Base-by-base conservation (phyloP, 768 basidiomycete genomes). In the Dacryopinax spathularia region DNA sequence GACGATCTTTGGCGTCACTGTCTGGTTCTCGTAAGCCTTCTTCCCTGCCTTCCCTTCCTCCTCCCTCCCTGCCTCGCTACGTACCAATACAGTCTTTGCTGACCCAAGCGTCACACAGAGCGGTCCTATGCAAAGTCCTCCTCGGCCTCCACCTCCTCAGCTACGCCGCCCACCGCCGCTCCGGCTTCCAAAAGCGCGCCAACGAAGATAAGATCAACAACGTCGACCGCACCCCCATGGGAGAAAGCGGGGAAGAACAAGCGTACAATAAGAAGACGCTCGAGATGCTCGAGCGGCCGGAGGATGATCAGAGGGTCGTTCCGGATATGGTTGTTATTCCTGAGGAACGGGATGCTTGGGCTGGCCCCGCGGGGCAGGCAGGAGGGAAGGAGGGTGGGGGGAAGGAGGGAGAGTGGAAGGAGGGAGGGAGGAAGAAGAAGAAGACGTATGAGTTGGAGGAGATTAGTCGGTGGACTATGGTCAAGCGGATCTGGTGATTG, bases 401-500 rank as follows among this genome's bases (percentile, higher is more conserved):
- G 66, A 61, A 33, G 44, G 66, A 16, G 61, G 60, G 12, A 66
- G 64, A 29, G 62, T n/a, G n/a, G n/a, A 65, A 31, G 66, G 65
- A 35, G 67, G n/a, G n/a, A n/a, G n/a, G n/a, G n/a, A n/a, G n/a
- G n/a, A 64, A 48, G 65, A 61, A 25, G 36, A 36, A 43, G 65
- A 41, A 48, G 63, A 65, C 31, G 31, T 66, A 63, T 33, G 65
- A 67, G 63, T 33, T 31, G 60, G 92, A 96, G 72, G 91, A 95
- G 70, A 80, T 97, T 60, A 95, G 91, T 34, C 75, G 93, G 63
- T 97, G 89, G 77, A 95, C 92, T 20, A 97, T 97, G 93, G 88
- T 95, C 48, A 95, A 95, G 71, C 80, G 90, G 61, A 94, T 95
- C 44, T 94, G 83, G 82, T 86, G 61, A 60, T 60, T 25, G 20